Evolutionary conservation across 1,139 yeast genomes (phyloP).

Genomic region (Lodderomyces elongisporus): DNA sequence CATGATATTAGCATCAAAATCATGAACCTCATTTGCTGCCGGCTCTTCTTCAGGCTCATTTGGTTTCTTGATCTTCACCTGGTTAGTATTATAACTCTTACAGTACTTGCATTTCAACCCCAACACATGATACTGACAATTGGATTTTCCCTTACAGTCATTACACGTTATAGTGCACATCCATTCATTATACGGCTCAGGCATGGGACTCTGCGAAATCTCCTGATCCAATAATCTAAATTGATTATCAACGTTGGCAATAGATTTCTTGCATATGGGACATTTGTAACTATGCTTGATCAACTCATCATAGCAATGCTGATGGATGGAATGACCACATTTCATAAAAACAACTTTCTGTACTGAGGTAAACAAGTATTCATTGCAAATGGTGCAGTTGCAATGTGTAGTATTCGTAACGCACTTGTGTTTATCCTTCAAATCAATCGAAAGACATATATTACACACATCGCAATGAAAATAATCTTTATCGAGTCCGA

Average conservation of each 20-base stretch:
- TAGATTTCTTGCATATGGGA: slow-evolving; percentile 82
- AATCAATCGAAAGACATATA: slow-evolving; percentile 78
- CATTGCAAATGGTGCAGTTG: slow-evolving; percentile 91
- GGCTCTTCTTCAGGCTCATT: slow-evolving; percentile 29
- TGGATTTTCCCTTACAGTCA: slow-evolving; percentile 83
- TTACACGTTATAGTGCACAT: slow-evolving; percentile 74
- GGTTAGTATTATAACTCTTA: slow-evolving; percentile 79
- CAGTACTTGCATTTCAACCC: slow-evolving; percentile 88
- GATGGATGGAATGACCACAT: slow-evolving; percentile 94
- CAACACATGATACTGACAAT: slow-evolving; percentile 72
- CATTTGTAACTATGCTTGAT: slow-evolving; percentile 81
- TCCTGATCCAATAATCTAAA: slow-evolving; percentile 83
- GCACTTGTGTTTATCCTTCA: slow-evolving; percentile 75
- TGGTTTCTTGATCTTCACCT: slow-evolving; percentile 57
- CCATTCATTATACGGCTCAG: slow-evolving; percentile 76
- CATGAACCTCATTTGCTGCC: slow-evolving; percentile 8
- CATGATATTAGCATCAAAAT: slow-evolving; percentile 20
- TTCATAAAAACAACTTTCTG: slow-evolving; percentile 85
- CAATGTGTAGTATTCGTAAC: slow-evolving; percentile 85
- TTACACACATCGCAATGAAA: slow-evolving; percentile 91
- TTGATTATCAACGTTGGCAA: slow-evolving; percentile 82
- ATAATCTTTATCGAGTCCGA: slow-evolving; percentile 82
- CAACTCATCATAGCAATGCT: slow-evolving; percentile 73
- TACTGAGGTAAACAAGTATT: slow-evolving; percentile 82
- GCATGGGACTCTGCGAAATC: slow-evolving; percentile 69